These are phyloP conservation scores for Nemania abortiva DNA, from an alignment of 2,329 filamentous ascomycete genomes.

Conservation along the genomic window DNA sequence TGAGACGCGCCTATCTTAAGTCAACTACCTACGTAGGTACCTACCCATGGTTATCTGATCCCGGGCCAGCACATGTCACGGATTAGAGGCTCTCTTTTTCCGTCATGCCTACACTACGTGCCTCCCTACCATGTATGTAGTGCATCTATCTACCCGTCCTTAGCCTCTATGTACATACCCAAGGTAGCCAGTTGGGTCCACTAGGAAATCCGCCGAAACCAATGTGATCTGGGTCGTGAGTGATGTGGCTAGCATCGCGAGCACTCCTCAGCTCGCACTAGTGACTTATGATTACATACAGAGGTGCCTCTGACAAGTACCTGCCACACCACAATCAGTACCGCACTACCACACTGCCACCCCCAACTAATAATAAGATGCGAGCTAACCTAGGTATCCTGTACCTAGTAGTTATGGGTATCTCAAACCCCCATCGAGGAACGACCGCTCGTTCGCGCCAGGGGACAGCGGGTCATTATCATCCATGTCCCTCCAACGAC, in stretches of 20 bases:
- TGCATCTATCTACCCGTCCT: neutral
- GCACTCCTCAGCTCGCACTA: slow-evolving; percentile 16
- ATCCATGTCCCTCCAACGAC: slow-evolving; percentile 35
- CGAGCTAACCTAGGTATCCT: neutral
- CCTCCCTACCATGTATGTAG: too few relatives aligned
- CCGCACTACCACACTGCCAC: slow-evolving; percentile 5
- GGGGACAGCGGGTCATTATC: slow-evolving; percentile 27
- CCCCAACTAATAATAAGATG: slow-evolving; percentile 1
- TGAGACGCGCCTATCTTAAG: neutral
- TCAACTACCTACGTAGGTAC: neutral
- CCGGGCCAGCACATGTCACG: slow-evolving; percentile 23
- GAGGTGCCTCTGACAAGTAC: neutral
- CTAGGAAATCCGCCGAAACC: slow-evolving; percentile 22
- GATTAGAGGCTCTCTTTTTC: slow-evolving; percentile 28
- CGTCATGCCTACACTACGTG: neutral
- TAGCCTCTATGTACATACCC: neutral
- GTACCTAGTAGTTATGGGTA: too few relatives aligned
- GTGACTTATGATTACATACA: slow-evolving; percentile 20
- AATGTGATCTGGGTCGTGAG: slow-evolving; percentile 16
- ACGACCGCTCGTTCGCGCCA: slow-evolving; percentile 26
- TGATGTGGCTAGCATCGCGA: slow-evolving; percentile 4
- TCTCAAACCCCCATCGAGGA: slow-evolving; percentile 8
- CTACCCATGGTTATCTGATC: slow-evolving; percentile 7
- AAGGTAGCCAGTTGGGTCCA: slow-evolving; percentile 5
- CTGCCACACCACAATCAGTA: neutral